Evolutionary conservation across 345 rosid genomes (phyloP).

Genomic region (Kandelia obovata): DNA sequence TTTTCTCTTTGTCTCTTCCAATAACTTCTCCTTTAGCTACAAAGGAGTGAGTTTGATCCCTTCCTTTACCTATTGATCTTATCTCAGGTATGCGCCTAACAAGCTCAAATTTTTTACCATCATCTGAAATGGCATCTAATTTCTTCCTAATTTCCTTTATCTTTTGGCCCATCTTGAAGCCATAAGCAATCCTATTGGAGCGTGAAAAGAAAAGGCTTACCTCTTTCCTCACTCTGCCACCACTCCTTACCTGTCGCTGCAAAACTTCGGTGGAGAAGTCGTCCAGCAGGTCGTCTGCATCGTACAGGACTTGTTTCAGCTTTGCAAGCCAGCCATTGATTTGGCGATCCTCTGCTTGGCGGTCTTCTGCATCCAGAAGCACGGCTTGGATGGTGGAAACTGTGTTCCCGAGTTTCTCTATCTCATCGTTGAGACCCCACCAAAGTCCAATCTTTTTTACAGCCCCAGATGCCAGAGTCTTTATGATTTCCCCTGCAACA

Average conservation of each 20-base stretch:
- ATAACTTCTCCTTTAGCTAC: not conserved
- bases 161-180: constrained; percentile 3
- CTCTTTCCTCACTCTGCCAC: not conserved
- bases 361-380: constrained; percentile 9
- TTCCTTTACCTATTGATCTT: not conserved
- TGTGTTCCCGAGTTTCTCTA: not conserved
- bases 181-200: not conserved
- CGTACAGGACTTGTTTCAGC: constrained; percentile 3
- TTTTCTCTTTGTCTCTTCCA: constrained; percentile 6
- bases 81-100: not conserved
- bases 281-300: constrained; percentile 13
- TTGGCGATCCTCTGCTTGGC: not conserved
- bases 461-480: not conserved
- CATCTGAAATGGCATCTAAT: constrained; percentile 1
- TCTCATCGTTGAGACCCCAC: constrained; percentile 2
- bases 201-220: constrained; percentile 5
- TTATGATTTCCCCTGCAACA: no score
- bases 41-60: constrained; percentile 6
- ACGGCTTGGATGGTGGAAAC: constrained; percentile 1
- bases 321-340: constrained; percentile 4
- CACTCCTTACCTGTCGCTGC: not conserved
- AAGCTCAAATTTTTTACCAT: not conserved
- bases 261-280: constrained; percentile 9
- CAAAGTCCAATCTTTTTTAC: not conserved
- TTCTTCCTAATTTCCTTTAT: constrained; percentile 10